Conservation (phyloP, 306 rosid species). For the Herpetospermum pedunculosum region DNA sequence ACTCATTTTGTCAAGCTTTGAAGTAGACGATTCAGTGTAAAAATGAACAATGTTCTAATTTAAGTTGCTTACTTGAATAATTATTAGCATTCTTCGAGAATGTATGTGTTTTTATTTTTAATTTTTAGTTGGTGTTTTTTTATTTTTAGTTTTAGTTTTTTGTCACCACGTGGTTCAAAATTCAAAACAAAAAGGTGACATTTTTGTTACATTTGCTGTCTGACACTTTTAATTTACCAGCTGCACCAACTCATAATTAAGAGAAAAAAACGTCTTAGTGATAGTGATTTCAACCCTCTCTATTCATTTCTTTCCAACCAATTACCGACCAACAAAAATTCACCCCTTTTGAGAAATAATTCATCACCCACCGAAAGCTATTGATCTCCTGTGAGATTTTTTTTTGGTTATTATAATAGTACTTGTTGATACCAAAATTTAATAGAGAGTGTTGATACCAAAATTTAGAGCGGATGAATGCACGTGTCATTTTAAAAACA, state of each 20-base stretch:
- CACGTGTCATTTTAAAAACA: no score
- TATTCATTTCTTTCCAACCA: not conserved
- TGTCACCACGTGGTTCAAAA: not conserved
- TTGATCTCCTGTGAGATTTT: not conserved
- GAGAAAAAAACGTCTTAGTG: not conserved
- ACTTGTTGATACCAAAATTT: no score
- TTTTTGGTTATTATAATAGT: not conserved
- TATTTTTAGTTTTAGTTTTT: not conserved
- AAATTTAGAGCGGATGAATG: no score
- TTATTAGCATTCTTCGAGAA: not conserved
- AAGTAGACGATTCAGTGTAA: not conserved
- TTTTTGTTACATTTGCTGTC: not conserved
- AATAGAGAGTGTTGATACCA: no score
- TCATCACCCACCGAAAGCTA: slow-evolving; percentile 7
- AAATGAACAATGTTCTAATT: not conserved
- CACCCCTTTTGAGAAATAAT: slow-evolving; percentile 3
- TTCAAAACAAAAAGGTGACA: not conserved
- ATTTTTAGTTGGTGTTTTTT: not conserved
- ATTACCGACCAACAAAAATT: not conserved
- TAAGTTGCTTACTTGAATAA: not conserved
- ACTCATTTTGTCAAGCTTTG: slow-evolving; percentile 2
- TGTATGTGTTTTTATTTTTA: not conserved
- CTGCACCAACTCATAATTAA: not conserved
- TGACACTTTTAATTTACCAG: not conserved
- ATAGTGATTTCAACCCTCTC: not conserved